These are phyloP conservation scores for Umbelopsis isabellina DNA, from an alignment of 192 early-diverging fungal genomes.

Conservation along the genomic window DNA sequence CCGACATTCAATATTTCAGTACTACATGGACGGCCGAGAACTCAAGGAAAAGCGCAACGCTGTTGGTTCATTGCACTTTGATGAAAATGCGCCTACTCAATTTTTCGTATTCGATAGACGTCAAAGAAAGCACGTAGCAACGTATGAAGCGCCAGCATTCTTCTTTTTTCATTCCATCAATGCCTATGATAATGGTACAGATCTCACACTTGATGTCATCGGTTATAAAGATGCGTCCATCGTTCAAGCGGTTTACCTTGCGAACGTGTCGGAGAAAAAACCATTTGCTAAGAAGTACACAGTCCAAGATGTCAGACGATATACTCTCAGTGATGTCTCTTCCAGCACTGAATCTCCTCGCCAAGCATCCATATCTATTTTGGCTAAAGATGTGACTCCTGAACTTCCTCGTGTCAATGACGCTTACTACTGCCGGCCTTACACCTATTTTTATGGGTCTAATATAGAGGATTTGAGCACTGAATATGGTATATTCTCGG, in stretches of 20 bases:
- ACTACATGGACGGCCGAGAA: not conserved
- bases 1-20: not conserved
- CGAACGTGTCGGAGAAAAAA: not conserved
- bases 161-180: constrained; percentile 58
- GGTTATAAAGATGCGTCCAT: constrained; percentile 36
- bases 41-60: constrained; percentile 21
- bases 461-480: not conserved
- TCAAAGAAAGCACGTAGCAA: constrained; percentile 46
- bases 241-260: not conserved
- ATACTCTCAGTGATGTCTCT: not conserved
- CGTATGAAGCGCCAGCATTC: constrained; percentile 46
- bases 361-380: not conserved
- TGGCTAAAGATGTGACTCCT: not conserved
- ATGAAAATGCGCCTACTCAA: constrained; percentile 33
- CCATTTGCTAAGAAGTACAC: not conserved
- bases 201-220: constrained; percentile 42
- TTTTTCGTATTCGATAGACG: constrained; percentile 51
- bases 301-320: not conserved
- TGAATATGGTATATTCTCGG: no score
- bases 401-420: constrained; percentile 20
- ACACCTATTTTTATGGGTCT: not conserved
- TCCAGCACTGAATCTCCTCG: not conserved
- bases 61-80: constrained; percentile 42
- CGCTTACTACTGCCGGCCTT: not conserved
- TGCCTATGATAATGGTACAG: constrained; percentile 51